Conservation (phyloP, 1,139 yeast species). For the Nadsonia starkeyi-henricii region DNA sequence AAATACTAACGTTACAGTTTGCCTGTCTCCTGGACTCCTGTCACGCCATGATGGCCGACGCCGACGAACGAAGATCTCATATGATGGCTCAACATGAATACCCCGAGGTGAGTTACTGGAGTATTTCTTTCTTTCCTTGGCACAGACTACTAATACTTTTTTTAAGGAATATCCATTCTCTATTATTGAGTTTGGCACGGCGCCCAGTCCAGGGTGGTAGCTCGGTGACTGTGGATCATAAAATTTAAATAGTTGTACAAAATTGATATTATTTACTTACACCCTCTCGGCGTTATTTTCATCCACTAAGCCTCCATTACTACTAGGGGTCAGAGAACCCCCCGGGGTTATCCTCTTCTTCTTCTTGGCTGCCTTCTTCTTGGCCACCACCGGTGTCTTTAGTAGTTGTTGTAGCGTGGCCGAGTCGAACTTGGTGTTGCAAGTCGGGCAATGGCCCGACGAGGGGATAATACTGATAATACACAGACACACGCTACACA, state of each 20-base stretch:
- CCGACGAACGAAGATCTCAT: conserved; percentile 1
- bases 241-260: too few species aligned
- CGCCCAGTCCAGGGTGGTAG: conserved; percentile 1
- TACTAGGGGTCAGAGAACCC: too few species aligned
- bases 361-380: conserved; percentile 29
- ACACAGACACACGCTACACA: conserved; percentile 90
- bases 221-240: too few species aligned
- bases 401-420: conserved; percentile 41
- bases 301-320: neutral
- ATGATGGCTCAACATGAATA: conserved; percentile 4
- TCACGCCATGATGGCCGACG: neutral
- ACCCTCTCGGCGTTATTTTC: too few species aligned
- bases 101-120: neutral
- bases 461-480: conserved; percentile 35
- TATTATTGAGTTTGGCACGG: neutral
- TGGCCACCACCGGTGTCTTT: conserved; percentile 40
- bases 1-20: neutral
- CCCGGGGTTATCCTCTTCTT: conserved; percentile 12
- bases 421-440: conserved; percentile 47
- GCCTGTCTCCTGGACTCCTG: conserved; percentile 3
- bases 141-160: neutral
- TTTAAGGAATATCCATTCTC: conserved; percentile 2
- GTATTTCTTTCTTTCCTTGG: neutral
- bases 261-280: too few species aligned
- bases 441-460: conserved; percentile 49